These are phyloP conservation scores for Ramalina peruviana DNA, from an alignment of 495 filamentous ascomycete genomes.

Conservation along the genomic window DNA sequence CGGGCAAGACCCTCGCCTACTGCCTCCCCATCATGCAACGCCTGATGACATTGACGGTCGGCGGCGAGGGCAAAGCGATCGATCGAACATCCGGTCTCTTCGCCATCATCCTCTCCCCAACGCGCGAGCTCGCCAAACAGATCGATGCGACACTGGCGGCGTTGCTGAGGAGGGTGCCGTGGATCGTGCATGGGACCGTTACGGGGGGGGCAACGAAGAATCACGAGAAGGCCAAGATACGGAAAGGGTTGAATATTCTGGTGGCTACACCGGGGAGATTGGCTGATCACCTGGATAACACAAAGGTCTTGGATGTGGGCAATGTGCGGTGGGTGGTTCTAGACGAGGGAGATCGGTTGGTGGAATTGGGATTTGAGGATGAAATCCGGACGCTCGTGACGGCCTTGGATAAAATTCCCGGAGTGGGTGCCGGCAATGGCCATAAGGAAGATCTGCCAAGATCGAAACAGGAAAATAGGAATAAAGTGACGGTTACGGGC, in stretches of 20 bases:
- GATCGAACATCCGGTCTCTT: constrained; percentile 68
- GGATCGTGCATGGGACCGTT: constrained; percentile 84
- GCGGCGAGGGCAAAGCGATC: constrained; percentile 24
- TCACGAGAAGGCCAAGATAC: constrained; percentile 80
- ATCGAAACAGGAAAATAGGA: background rate
- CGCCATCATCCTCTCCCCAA: constrained; percentile 82
- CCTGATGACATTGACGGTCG: constrained; percentile 48
- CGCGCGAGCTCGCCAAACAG: constrained; percentile 85
- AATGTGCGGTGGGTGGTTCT: constrained; percentile 86
- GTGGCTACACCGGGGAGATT: constrained; percentile 88
- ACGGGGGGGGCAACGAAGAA: constrained; percentile 97
- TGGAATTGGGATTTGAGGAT: constrained; percentile 94
- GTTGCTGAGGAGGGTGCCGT: constrained; percentile 66
- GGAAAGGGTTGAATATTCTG: constrained; percentile 89
- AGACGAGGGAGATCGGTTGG: constrained; percentile 89
- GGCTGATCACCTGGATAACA: constrained; percentile 82
- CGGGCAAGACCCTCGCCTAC: constrained; percentile 92
- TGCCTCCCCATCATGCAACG: constrained; percentile 80
- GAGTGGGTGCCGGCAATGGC: constrained; percentile 19
- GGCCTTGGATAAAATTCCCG: constrained; percentile 40
- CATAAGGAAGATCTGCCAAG: constrained; percentile 18
- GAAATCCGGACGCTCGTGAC: constrained; percentile 68
- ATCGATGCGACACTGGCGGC: constrained; percentile 73
- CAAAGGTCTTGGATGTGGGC: constrained; percentile 72
- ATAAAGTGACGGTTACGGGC: constrained; percentile 28